Base-by-base conservation (phyloP, 2,329 filamentous ascomycete genomes). In the Cordyceps fumosorosea region DNA sequence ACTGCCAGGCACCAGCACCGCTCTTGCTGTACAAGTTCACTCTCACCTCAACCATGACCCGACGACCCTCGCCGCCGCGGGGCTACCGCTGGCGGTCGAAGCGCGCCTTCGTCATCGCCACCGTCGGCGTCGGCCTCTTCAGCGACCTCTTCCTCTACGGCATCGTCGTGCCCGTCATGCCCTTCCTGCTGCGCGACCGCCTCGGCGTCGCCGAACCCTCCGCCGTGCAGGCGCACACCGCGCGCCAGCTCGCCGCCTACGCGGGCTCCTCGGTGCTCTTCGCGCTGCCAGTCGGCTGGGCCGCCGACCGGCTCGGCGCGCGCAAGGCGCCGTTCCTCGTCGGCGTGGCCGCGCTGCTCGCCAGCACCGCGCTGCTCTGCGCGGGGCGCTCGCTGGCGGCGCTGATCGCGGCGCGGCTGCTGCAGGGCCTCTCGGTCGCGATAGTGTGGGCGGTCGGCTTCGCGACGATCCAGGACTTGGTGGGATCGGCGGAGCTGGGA, bases 101-200 rank as follows among this genome's bases (percentile, higher is more conserved):
- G 18, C 55, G 55, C 8, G 12, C 22, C 24, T 63, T 60, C 26
- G 42, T 60, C 48, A 52, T 48, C 20, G 26, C 18, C 0, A 60
- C 63, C 5, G 63, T 63, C 10, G 51, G 60, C 14, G 18, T 64
- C 3, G 63, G 60, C 32, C 60, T 64, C 7, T 64, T 60, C 29
- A 63, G 55, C 11, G 63, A 64, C 26, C 44, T 62, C 5, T 63
- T 64, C 24, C 60, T 64, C 10, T 64, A 60, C 29, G 63, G 63
- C 24, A 63, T 64, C 22, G n/a, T 64, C 32, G 60, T 64, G 11
- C 63, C 60, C 20, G 20, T 63, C 14, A 53, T 64, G 12, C 63
- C 63, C 1, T 64, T 64, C 12, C 1, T 63, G 42, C 56, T 64
- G 50, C 55, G 47, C 22, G 56, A 64, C 42, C 63, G 60, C 18